Evolutionary conservation across 116 monocot genomes (phyloP), one percentile per base, ranked within the genome.

Genomic region (Zostera marina): DNA sequence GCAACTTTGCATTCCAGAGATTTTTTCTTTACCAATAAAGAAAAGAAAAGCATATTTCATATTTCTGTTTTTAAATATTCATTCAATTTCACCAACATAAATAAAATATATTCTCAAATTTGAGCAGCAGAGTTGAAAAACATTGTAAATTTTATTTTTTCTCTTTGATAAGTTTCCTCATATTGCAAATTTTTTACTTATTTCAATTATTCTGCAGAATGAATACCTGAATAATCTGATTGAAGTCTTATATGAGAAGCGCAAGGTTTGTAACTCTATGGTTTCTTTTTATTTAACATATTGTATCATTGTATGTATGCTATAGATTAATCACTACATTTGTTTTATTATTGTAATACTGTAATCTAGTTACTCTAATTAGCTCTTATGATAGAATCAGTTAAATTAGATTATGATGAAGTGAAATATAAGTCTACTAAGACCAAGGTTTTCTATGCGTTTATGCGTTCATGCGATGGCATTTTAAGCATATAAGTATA

Each of bases 191-290:
- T 47, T 47, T 23, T 61, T 2, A 61, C 25, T 11, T 47, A 9
- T 61, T 61, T 13, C 61, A 19, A 8, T 46, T 48, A 21, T 40
- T 63, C 13, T 63, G 63, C 63, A 63, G 63, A 63, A 63, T 11
- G 52, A 41, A 15, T 10, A 40, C 12, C 24, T 63, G 32, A 17
- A 52, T 41, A 52, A 63, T 20, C 24, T 63, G 32, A 17, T 63
- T 41, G 63, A 63, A 41, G 47, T 40, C 24, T 9, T 63, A 14
- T 40, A 8, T 52, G 52, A 52, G 20, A 63, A 52, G 20, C 22
- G 52, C 5, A 63, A 63, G 63, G 63, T 63, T 7, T 52, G n/a
- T n/a, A n/a, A n/a, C n/a, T n/a, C n/a, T n/a, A 52, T 12, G 10
- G 13, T 19, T 11, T 40, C 38, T 12, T 2, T 15, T 26, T 14